Percentiles rank a stretch among this genome's conserved stretches.
These are phyloP conservation scores for Pythium insidiosum DNA, from an alignment of 352 stramenopile genomes.

Conservation along the genomic window DNA sequence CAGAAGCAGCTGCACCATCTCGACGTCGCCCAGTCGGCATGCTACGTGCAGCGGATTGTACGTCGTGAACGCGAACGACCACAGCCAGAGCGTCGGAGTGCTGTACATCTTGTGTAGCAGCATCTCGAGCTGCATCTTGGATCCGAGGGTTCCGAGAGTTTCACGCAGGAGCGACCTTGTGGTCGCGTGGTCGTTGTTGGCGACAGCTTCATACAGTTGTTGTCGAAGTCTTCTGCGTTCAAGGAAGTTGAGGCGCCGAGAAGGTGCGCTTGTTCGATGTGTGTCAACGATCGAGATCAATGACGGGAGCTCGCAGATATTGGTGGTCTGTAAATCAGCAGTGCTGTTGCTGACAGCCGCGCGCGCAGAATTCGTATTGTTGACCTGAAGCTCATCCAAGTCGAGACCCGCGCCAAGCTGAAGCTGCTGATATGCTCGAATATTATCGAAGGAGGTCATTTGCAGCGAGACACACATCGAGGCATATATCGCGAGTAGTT, in stretches of 20 bases:
- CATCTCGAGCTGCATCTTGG: constrained; percentile 52
- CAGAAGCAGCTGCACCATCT: constrained; percentile 45
- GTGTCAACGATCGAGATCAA: too few relatives aligned
- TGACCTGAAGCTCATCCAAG: constrained; percentile 2
- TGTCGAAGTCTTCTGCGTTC: constrained; percentile 7
- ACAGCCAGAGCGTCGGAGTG: constrained; percentile 44
- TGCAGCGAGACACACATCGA: constrained; percentile 40
- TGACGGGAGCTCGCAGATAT: too few relatives aligned
- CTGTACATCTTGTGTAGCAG: constrained; percentile 70
- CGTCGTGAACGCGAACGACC: constrained; percentile 59
- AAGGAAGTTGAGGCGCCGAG: too few relatives aligned
- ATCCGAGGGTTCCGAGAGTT: constrained; percentile 43
- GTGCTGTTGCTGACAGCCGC: not conserved
- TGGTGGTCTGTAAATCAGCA: not conserved
- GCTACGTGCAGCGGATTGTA: constrained; percentile 71
- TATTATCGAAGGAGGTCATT: constrained; percentile 50
- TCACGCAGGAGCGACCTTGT: constrained; percentile 35
- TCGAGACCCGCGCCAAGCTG: constrained; percentile 53
- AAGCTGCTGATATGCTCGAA: constrained; percentile 57
- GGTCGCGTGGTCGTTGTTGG: constrained; percentile 29
- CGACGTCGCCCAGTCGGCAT: constrained; percentile 48
- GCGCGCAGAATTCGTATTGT: not conserved
- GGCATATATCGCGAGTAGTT: not conserved
- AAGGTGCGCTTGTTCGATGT: too few relatives aligned
- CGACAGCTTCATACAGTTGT: constrained; percentile 37